A percentile compares a stretch with the other conserved stretches of the same genome.
Conservation (phyloP, 306 rosid genomes). For the Phaseolus lunatus region DNA sequence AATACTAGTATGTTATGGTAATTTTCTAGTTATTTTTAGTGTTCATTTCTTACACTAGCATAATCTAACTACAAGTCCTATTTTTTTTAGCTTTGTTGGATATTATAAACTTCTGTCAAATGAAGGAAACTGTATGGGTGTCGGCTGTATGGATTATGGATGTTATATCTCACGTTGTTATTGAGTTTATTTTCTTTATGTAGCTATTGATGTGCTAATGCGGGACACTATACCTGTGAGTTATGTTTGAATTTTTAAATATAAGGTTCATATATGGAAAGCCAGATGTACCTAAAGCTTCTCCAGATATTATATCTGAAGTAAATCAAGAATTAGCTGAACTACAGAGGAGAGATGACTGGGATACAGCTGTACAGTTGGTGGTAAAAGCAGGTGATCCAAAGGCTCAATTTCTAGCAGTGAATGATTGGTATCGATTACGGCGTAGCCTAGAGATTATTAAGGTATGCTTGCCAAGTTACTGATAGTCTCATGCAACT, state of each 20-base stretch:
- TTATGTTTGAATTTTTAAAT: conserved; percentile 39
- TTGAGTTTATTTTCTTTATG: conserved; percentile 33
- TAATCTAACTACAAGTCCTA: conserved; percentile 19
- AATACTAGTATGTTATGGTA: conserved; percentile 8
- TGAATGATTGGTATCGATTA: conserved; percentile 88
- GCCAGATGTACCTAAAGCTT: conserved; percentile 92
- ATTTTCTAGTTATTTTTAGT: conserved; percentile 26
- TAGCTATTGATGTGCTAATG: conserved; percentile 14
- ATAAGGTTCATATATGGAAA: conserved; percentile 87
- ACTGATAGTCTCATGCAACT: neutral
- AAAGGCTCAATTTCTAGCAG: conserved; percentile 67
- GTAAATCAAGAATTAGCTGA: conserved; percentile 67
- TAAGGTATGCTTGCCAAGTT: conserved; percentile 61
- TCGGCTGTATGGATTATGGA: conserved; percentile 21
- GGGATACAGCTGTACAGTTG: conserved; percentile 89
- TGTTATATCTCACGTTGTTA: conserved; percentile 21
- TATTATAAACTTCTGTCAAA: conserved; percentile 26
- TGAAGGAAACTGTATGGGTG: conserved; percentile 41
- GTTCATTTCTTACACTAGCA: neutral
- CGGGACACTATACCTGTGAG: conserved; percentile 26
- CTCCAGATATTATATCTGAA: conserved; percentile 66
- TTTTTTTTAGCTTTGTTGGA: conserved; percentile 19
- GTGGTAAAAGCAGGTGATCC: conserved; percentile 91
- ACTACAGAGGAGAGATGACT: conserved; percentile 68
- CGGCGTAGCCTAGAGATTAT: conserved; percentile 88